Percentiles rank a stretch among this genome's conserved stretches.
These are phyloP conservation scores for Entomortierella beljakovae DNA, from an alignment of 192 early-diverging fungal species.

Conservation along the genomic window DNA sequence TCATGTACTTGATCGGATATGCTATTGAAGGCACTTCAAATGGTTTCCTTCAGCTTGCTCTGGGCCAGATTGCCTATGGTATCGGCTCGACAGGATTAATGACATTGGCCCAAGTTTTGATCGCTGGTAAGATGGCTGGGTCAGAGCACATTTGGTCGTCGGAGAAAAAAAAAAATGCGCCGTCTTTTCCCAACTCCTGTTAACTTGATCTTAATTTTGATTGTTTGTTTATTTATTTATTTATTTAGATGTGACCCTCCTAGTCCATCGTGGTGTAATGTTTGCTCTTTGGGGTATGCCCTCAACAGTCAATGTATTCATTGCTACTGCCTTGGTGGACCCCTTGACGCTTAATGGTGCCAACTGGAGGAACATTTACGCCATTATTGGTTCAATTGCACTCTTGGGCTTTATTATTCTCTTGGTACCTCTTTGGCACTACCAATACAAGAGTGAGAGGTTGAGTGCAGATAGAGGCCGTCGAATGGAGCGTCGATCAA, in stretches of 20 bases:
- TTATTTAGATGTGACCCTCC: conserved; percentile 22
- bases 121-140: conserved; percentile 13
- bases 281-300: conserved; percentile 45
- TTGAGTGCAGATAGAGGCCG: conserved; percentile 23
- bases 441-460: too few relatives aligned
- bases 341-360: conserved; percentile 5
- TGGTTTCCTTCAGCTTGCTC: conserved; percentile 20
- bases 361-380: conserved; percentile 41
- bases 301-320: conserved; percentile 32
- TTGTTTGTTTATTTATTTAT: neutral
- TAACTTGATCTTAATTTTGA: too few relatives aligned
- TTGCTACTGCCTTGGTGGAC: conserved; percentile 13
- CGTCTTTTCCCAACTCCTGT: neutral
- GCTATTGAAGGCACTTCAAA: conserved; percentile 40
- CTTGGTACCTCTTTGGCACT: conserved; percentile 40
- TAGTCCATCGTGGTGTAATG: conserved; percentile 43
- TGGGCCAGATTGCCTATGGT: conserved; percentile 42
- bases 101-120: conserved; percentile 41
- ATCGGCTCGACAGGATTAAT: conserved; percentile 41
- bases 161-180: too few relatives aligned
- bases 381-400: conserved; percentile 24
- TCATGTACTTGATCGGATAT: conserved; percentile 45
- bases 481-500: conserved; percentile 13
- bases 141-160: too few relatives aligned
- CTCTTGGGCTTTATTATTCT: conserved; percentile 25